phyloP scores from a whole-genome alignment of 2,329 filamentous ascomycete species.

The Ascocoryne sarcoides region DNA sequence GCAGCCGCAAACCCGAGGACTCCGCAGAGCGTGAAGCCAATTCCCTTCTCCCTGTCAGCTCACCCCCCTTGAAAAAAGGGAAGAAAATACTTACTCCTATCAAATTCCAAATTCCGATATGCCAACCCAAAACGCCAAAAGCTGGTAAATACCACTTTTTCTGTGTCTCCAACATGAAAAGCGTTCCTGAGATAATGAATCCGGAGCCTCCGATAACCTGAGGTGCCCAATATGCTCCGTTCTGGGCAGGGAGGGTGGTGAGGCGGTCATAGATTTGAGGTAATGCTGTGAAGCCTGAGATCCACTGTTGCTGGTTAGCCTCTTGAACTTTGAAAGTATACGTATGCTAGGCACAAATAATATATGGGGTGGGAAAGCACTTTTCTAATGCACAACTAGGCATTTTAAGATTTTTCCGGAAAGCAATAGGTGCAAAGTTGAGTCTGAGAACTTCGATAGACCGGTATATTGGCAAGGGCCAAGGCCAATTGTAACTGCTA shows the following conservation, averaged over 20 bases:
- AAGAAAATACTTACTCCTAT: slow-evolving; percentile 35
- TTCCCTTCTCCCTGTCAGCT: slow-evolving; percentile 11
- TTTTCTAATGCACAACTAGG: too few relatives aligned
- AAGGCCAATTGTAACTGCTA: too few relatives aligned
- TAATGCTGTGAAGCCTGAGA: slow-evolving; percentile 51
- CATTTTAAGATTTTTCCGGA: too few relatives aligned
- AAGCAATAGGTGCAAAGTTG: background rate
- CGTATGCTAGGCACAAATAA: too few relatives aligned
- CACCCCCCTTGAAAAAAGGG: background rate
- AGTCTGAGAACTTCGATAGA: too few relatives aligned
- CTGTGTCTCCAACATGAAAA: slow-evolving; percentile 63
- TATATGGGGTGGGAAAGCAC: too few relatives aligned
- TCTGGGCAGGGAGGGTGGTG: slow-evolving; percentile 33
- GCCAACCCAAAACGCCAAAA: slow-evolving; percentile 50
- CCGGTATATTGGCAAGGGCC: too few relatives aligned
- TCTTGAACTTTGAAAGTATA: too few relatives aligned
- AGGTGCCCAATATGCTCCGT: slow-evolving; percentile 53
- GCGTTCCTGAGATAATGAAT: slow-evolving; percentile 47
- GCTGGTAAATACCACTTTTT: slow-evolving; percentile 53
- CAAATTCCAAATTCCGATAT: slow-evolving; percentile 58
- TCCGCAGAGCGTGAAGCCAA: slow-evolving; percentile 56
- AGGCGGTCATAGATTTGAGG: slow-evolving; percentile 46
- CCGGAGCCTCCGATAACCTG: slow-evolving; percentile 54
- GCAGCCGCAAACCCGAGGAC: slow-evolving; percentile 41
- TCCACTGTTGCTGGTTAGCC: slow-evolving; percentile 42